Conservation (phyloP, 2,329 filamentous ascomycete genomes). For the Nothomitra cinnamomea region DNA sequence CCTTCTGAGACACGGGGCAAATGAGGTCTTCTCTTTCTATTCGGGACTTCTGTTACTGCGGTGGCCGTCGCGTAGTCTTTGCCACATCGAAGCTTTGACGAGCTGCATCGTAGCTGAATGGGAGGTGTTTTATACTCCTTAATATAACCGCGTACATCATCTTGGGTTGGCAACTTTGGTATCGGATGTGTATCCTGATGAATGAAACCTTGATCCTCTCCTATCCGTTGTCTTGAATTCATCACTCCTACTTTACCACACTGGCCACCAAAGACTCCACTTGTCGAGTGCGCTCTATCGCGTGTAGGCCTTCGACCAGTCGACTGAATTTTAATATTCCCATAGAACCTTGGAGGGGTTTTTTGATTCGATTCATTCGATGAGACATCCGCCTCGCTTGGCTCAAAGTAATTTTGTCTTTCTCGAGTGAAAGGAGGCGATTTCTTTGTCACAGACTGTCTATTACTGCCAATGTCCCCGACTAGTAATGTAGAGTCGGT, state of each 20-base stretch:
- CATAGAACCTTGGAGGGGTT: neutral
- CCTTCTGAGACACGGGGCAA: too few relatives aligned
- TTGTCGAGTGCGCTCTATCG: neutral
- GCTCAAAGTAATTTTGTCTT: neutral
- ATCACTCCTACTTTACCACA: neutral
- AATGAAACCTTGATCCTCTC: neutral
- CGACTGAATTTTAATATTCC: neutral
- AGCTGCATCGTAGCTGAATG: constrained; percentile 1
- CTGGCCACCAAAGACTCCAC: neutral
- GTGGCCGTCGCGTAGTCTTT: neutral
- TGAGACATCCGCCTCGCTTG: neutral
- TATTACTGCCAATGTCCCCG: too few relatives aligned
- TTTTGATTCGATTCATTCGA: neutral
- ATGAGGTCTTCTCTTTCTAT: too few relatives aligned
- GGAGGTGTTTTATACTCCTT: neutral
- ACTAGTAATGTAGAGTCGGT: neutral
- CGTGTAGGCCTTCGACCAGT: neutral
- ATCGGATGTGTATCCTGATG: neutral
- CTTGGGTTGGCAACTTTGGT: neutral
- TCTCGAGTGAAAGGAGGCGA: neutral
- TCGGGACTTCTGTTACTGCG: neutral
- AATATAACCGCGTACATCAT: neutral
- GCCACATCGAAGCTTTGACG: neutral
- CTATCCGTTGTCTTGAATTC: neutral
- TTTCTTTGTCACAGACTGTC: neutral